phyloP scores from a whole-genome alignment of 2,329 filamentous ascomycete genomes.

The Ascochyta viciae-villosae region DNA sequence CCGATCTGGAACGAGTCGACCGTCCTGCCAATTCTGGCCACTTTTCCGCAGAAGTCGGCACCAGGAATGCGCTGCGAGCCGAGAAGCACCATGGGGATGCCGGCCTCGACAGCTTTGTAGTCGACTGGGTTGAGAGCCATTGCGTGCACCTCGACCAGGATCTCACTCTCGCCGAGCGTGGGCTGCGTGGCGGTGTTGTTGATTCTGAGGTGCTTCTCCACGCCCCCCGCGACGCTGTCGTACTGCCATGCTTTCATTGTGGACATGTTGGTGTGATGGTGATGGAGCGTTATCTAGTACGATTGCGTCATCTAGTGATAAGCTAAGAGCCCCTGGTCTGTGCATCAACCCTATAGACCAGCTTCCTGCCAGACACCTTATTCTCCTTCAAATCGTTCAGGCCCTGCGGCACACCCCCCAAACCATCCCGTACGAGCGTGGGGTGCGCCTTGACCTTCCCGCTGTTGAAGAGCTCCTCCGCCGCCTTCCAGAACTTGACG shows the following conservation, averaged over 20 bases:
- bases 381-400: conserved; percentile 42
- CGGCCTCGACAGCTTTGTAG: conserved; percentile 66
- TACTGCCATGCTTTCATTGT: conserved; percentile 68
- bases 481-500: conserved; percentile 33
- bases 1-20: conserved; percentile 43
- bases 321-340: too few species aligned
- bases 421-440: conserved; percentile 34
- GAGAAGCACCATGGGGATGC: conserved; percentile 36
- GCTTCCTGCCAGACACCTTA: conserved; percentile 45
- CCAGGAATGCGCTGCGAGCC: conserved; percentile 52
- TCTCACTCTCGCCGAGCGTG: conserved; percentile 50
- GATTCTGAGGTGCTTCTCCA: conserved; percentile 63
- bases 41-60: conserved; percentile 61
- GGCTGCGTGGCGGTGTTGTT: conserved; percentile 53
- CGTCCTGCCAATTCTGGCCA: conserved; percentile 49
- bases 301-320: conserved; percentile 11
- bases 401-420: conserved; percentile 41
- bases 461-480: conserved; percentile 32
- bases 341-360: conserved; percentile 37
- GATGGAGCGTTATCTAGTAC: neutral
- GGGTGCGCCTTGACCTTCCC: conserved; percentile 46
- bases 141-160: conserved; percentile 64
- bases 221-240: conserved; percentile 51
- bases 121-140: conserved; percentile 68
- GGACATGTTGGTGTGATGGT: conserved; percentile 23